Base-by-base conservation (phyloP, 768 basidiomycete genomes). In the Cantharellus anzutake region DNA sequence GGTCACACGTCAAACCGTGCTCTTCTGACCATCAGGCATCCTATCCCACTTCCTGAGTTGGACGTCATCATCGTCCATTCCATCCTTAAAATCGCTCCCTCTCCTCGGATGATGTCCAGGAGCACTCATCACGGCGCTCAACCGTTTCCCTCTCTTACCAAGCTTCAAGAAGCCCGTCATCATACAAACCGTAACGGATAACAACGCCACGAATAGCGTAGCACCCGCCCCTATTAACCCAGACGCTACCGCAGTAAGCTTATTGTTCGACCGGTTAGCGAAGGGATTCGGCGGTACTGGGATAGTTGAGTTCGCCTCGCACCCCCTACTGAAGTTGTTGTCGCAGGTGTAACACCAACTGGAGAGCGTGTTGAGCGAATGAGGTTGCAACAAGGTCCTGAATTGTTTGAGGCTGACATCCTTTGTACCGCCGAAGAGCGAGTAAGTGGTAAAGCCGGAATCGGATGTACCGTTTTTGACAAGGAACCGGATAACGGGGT, bases 381-480 rank as follows among this genome's bases (percentile, higher is more conserved):
- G 20, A 29, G 20, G 20, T 29, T 29, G 20, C 20, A 29, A 29
- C 20, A 29, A 29, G 20, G 20, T 29, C 20, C 20, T 1, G 20
- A 29, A 29, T 29, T 29, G 20, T 29, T 77, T 75, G 37, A 84
- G 67, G 34, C 78, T 77, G 3, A 81, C 73, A 67, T 83, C 86
- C 59, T 79, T 73, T 60, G 77, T 74, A 2, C 66, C 68, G 61
- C 81, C 83, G 59, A 83, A 66, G 68, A 80, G 81, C 65, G 85
- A 80, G 70, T 79, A 79, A 2, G 73, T 73, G 60, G 61, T 69
- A 68, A 80, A 83, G 67, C 73, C 71, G 7, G 63, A 52, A 60
- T 73, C 73, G 58, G 70, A 62, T 0, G 81, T 79, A 5, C 82
- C 82, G 61, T 85, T 85, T 73, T 82, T 82, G 72, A 86, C 83